Evolutionary conservation across 2,329 filamentous ascomycete genomes (phyloP), one percentile per base, ranked within the genome.

Genomic region (Apiospora phragmitis): DNA sequence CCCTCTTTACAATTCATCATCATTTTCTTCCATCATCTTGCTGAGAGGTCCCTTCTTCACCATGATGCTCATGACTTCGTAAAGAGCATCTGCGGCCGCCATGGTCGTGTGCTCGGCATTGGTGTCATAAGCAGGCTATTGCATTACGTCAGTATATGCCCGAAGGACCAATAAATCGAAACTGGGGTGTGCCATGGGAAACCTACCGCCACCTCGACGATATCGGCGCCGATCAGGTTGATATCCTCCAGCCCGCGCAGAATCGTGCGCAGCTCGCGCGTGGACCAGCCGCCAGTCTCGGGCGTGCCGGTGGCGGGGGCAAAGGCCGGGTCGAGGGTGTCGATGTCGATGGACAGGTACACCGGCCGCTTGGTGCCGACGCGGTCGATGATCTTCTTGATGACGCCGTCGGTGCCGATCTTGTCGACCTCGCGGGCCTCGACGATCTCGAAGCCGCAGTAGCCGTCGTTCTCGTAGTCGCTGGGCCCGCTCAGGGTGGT

Each of bases 391-490:
- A 97, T 96, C 79, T 89, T 91, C 81, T 92, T 89, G 79, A 95
- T 92, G 78, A 97, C 95, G 5, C 93, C 93, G 0, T 89, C 87
- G 38, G 87, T 83, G 51, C 86, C 86, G 67, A 87, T 85, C 18
- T 79, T 83, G 77, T 87, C 85, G 69, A 87, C 84, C 76, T 87
- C 85, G 59, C 85, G 85, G 0, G 91, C 93, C 82, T 95, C 93
- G 62, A 94, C 90, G 72, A 95, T 94, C 81, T 94, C 88, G 78
- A 95, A 95, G 8, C 93, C 93, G 78, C 92, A 94, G 82, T 95
- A 95, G 42, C 92, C 92, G 79, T 96, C 93, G 78, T 95, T 94
- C 75, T 94, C 93, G 80, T 95, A 95, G 83, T 95, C 93, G 24
- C 89, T 92, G 0, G 91, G 90, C 0, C 93, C 93, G 71, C 89